Percentiles rank a stretch among this genome's conserved stretches.
These are phyloP conservation scores for Fraxinus floribunda DNA, from an alignment of 305 asterid species.

Conservation along the genomic window DNA sequence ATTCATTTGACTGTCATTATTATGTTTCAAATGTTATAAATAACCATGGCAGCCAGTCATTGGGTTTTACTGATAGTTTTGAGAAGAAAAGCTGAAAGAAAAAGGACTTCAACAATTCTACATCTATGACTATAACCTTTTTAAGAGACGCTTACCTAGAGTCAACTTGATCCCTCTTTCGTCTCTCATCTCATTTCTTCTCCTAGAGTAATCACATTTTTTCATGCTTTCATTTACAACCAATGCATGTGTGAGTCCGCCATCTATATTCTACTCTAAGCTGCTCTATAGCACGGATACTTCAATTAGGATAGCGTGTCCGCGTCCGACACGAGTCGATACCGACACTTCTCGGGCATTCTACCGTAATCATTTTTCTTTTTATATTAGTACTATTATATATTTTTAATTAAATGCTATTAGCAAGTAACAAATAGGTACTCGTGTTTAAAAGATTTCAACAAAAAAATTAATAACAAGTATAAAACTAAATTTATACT, in stretches of 20 bases:
- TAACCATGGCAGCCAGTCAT: neutral
- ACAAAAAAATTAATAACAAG: too few relatives aligned
- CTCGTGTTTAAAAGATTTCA: too few relatives aligned
- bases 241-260: neutral
- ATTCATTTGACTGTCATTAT: neutral
- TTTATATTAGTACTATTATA: too few relatives aligned
- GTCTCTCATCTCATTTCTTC: conserved; percentile 6
- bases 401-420: too few relatives aligned
- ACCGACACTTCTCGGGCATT: too few relatives aligned
- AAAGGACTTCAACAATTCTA: neutral
- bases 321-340: too few relatives aligned
- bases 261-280: neutral
- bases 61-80: neutral
- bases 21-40: neutral
- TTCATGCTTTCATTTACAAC: neutral
- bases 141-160: neutral
- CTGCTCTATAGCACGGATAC: too few relatives aligned
- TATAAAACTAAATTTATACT: too few relatives aligned
- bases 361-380: too few relatives aligned
- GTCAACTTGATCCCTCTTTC: neutral
- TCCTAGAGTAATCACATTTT: neutral
- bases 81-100: neutral
- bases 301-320: too few relatives aligned
- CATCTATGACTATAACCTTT: neutral
- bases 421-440: too few relatives aligned